Base-by-base conservation (phyloP, 129 eudicot genomes). In the Ambrosia artemisiifolia region DNA sequence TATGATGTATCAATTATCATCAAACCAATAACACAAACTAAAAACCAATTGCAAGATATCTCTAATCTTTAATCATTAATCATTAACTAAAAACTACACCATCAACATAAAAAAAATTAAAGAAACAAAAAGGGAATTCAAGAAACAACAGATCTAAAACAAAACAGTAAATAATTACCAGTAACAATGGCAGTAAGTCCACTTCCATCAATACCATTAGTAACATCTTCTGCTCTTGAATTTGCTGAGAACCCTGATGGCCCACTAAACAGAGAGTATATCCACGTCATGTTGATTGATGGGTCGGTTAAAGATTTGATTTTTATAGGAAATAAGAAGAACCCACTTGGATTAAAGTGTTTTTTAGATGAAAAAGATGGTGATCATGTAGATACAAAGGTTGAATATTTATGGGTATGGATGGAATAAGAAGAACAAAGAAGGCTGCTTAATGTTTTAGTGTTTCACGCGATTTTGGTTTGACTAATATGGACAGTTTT, bases 131-230 rank as follows among this genome's bases (percentile, higher is more conserved):
- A 0, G n/a, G 5, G 18, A 6, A 60, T 30, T 32, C 43, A 13
- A 60, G 12, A 57, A n/a, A 11, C 63, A 24, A 67, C 74, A 3
- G 61, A 65, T 36, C 72, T 38, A 35, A 74, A 12, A 34, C 2
- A 43, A 33, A 61, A 30, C 16, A 47, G 28, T 60, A 33, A 1
- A 61, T 48, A 1, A n/a, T 28, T 63, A 88, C 96, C 96, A 49
- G 96, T 89, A 72, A 89, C 84, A 69, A 86, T 75, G 50, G 96
- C 96, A 13, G 96, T 86, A 33, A 78, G 76, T 1, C 78, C 82
- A 71, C 43, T 44, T 33, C 67, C 82, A 64, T 78, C 82, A 59
- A 78, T 71, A 33, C 82, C 82, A 17, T 71, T 43, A 2, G 82
- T 78, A 78, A 78, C 82, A 28, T 78, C 77, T 78, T 78, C 82